A percentile compares a stretch with the other conserved stretches of the same genome.
Conservation (phyloP, 371 early-diverging fungal species). For the Mucor piriformis region DNA sequence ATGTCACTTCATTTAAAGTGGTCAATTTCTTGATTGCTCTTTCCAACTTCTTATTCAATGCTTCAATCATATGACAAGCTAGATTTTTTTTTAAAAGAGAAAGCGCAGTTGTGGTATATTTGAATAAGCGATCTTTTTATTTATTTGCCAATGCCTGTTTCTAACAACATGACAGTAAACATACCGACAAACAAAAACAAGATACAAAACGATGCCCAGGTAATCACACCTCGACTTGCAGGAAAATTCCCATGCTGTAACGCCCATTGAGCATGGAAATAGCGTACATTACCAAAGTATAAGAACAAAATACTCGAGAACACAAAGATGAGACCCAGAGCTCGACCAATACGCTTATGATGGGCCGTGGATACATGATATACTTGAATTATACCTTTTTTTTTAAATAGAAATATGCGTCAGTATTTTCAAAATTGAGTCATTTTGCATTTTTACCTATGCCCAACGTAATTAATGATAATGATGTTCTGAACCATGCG, state of each 20-base stretch:
- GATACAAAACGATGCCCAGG: constrained; percentile 40
- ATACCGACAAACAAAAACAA: constrained; percentile 33
- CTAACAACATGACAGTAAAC: constrained; percentile 23
- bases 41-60: neutral
- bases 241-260: constrained; percentile 68
- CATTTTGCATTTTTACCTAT: constrained; percentile 35
- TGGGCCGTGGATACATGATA: constrained; percentile 44
- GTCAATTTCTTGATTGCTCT: neutral
- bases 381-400: constrained; percentile 63
- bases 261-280: constrained; percentile 67
- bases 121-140: neutral
- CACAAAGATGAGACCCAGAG: constrained; percentile 56
- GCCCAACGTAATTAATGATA: constrained; percentile 70
- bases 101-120: neutral
- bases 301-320: constrained; percentile 60
- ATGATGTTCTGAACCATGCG: constrained; percentile 73
- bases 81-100: neutral
- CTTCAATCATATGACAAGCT: neutral
- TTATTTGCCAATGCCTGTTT: constrained; percentile 3
- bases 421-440: neutral
- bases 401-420: neutral
- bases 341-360: constrained; percentile 28
- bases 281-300: constrained; percentile 60
- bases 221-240: constrained; percentile 60
- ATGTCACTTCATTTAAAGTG: neutral